Conservation (phyloP, 768 basidiomycete genomes). For the Suillus fuscotomentosus region DNA sequence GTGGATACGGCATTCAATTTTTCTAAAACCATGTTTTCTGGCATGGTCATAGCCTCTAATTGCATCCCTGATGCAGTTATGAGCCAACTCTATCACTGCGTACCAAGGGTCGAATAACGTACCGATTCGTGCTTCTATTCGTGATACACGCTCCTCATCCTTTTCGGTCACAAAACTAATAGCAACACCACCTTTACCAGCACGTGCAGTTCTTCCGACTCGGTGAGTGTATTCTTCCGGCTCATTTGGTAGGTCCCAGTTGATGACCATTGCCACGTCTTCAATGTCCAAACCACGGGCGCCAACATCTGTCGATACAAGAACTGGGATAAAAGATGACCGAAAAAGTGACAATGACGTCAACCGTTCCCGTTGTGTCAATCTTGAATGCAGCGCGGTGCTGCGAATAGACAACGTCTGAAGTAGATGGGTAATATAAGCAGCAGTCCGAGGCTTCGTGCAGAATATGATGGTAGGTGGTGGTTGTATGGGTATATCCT, state of each 20-base stretch:
- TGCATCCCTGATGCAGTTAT: slow-evolving; percentile 53
- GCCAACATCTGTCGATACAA: slow-evolving; percentile 94
- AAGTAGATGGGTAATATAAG: slow-evolving; percentile 80
- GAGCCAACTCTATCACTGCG: slow-evolving; percentile 1
- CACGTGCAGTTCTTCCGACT: slow-evolving; percentile 90
- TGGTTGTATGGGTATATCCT: slow-evolving; percentile 64
- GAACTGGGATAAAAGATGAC: slow-evolving; percentile 81
- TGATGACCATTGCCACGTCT: slow-evolving; percentile 93
- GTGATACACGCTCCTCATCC: slow-evolving; percentile 81
- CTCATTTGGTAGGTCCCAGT: slow-evolving; percentile 92
- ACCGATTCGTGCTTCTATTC: slow-evolving; percentile 88
- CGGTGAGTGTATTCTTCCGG: slow-evolving; percentile 96
- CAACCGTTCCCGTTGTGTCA: slow-evolving; percentile 89
- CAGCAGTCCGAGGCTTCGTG: slow-evolving; percentile 80
- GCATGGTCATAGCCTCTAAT: slow-evolving; percentile 70
- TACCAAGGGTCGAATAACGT: slow-evolving; percentile 27
- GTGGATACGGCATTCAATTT: slow-evolving; percentile 87
- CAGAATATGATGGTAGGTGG: slow-evolving; percentile 98
- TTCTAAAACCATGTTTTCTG: slow-evolving; percentile 81
- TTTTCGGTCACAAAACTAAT: slow-evolving; percentile 94
- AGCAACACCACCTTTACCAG: slow-evolving; percentile 85
- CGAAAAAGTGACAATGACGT: slow-evolving; percentile 84
- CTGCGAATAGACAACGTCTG: slow-evolving; percentile 79
- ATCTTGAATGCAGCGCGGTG: slow-evolving; percentile 88
- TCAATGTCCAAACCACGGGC: slow-evolving; percentile 95